These are phyloP conservation scores for Mycena epipterygia DNA, from an alignment of 768 basidiomycete species.

Conservation along the genomic window DNA sequence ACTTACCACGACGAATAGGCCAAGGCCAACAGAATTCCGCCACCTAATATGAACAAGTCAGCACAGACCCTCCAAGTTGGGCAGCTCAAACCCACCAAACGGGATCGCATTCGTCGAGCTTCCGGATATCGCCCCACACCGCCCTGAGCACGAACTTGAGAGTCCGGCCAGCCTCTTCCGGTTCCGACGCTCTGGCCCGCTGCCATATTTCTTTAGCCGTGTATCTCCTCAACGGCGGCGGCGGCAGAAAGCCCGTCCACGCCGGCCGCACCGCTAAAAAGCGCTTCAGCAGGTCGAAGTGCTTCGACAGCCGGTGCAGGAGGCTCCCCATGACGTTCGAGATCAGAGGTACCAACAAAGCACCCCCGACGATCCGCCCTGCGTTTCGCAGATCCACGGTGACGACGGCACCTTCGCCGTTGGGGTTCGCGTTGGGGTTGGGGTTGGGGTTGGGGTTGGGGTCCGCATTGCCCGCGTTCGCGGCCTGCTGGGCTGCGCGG, in stretches of 20 bases:
- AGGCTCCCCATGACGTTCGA: constrained; percentile 75
- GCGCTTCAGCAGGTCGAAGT: constrained; percentile 53
- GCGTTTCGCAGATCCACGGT: constrained; percentile 70
- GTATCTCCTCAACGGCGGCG: constrained; percentile 40
- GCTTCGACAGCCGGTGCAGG: constrained; percentile 66
- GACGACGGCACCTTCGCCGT: constrained; percentile 52
- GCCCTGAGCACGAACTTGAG: constrained; percentile 58
- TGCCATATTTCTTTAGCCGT: constrained; percentile 33
- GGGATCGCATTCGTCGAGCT: constrained; percentile 79
- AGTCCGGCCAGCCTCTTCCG: constrained; percentile 42
- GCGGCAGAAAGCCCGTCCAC: constrained; percentile 29
- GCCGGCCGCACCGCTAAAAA: constrained; percentile 52
- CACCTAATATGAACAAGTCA: constrained; percentile 50
- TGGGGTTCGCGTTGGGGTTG: constrained; percentile 35
- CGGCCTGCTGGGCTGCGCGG: constrained; percentile 22
- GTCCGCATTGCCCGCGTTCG: constrained; percentile 34
- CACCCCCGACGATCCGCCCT: constrained; percentile 78
- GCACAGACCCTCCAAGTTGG: neutral
- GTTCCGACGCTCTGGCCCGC: constrained; percentile 26
- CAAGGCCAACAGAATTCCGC: constrained; percentile 79
- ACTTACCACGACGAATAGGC: constrained; percentile 75
- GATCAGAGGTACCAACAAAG: constrained; percentile 76
- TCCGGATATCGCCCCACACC: constrained; percentile 67
- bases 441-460: constrained; percentile 4
- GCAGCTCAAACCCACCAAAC: constrained; percentile 66